phyloP scores from a whole-genome alignment of 2,329 filamentous ascomycete species.

The Trichocomaceae sp. region DNA sequence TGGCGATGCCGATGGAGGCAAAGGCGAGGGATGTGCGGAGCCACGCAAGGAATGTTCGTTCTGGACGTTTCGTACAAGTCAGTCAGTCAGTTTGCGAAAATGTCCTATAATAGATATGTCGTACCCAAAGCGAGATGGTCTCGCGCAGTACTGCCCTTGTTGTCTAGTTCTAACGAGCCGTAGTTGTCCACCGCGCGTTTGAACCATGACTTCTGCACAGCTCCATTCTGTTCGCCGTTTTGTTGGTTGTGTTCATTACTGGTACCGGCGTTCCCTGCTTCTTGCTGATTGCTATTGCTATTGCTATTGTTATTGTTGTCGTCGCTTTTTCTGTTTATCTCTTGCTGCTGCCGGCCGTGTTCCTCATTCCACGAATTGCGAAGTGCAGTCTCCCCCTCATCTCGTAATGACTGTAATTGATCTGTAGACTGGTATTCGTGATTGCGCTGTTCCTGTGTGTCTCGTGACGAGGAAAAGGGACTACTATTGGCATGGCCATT shows the following conservation, averaged over 20 bases:
- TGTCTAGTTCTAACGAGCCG: constrained; percentile 57
- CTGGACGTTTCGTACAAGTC: constrained; percentile 28
- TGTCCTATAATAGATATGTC: constrained; percentile 15
- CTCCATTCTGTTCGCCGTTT: neutral
- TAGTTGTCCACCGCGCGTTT: constrained; percentile 50
- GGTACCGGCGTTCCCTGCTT: neutral
- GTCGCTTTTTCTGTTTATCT: neutral
- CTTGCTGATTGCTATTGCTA: neutral
- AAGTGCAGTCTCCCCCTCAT: neutral
- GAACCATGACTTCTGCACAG: constrained; percentile 36
- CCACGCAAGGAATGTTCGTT: constrained; percentile 64
- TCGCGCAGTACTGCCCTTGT: constrained; percentile 59
- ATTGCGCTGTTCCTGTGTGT: neutral
- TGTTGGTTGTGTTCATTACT: constrained; percentile 8
- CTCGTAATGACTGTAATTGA: neutral
- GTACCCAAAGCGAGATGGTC: constrained; percentile 59
- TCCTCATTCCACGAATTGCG: constrained; percentile 14
- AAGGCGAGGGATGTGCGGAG: constrained; percentile 60
- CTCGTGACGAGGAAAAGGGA: neutral
- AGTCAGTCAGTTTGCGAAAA: neutral
- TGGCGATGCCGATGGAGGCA: constrained; percentile 59
- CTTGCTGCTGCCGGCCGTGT: neutral
- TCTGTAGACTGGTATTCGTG: neutral
- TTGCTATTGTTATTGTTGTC: neutral
- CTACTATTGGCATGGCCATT: neutral